Base-by-base conservation (phyloP, 176 grass and related monocot species). In the Bolboschoenus planiculmis region DNA sequence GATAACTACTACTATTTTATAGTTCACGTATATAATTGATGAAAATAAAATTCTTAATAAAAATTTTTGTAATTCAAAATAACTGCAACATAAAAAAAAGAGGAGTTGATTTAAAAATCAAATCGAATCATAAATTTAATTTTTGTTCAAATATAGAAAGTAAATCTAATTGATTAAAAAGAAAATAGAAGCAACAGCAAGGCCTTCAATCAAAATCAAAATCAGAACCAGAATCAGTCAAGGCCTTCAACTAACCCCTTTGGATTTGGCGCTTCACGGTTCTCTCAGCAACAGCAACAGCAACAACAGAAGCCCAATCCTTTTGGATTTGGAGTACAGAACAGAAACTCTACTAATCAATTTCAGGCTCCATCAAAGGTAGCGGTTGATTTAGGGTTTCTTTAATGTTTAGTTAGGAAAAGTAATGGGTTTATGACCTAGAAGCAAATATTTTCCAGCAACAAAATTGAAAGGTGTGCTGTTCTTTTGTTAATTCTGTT, bases 281-380 rank as follows among this genome's bases (percentile, higher is more conserved):
- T 56, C 44, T 87, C 87, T 11, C 91, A 89, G 81, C 84, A 84
- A 70, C 90, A 89, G n/a, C 90, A 88, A 5, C 90, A n/a, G n/a
- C n/a, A 87, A 13, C 92, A 91, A 54, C 90, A 90, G 81, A 84
- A 89, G 61, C 88, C 91, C 30, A 97, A 97, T 53, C 95, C 87
- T 59, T 94, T 85, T 2, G 95, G 95, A 30, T 97, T 97, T 53
- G 95, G 95, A 2, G 87, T 93, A 33, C 90, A 89, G 64, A 90
- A 86, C 71, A 84, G 43, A 75, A 75, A 29, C 16, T 80, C 36
- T 1, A n/a, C 61, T 7, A 39, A 21, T 4, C 88, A 86, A 70
- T 85, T 81, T 4, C 85, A 87, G 36, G 85, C 83, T 46, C 84
- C 78, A 43, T 60, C 85, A 44, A 78, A 83, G 64, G 63, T 83